Evolutionary conservation across 192 early-diverging fungal genomes (phyloP), one percentile per base, ranked within the genome.

Genomic region (Coemansia sp.): DNA sequence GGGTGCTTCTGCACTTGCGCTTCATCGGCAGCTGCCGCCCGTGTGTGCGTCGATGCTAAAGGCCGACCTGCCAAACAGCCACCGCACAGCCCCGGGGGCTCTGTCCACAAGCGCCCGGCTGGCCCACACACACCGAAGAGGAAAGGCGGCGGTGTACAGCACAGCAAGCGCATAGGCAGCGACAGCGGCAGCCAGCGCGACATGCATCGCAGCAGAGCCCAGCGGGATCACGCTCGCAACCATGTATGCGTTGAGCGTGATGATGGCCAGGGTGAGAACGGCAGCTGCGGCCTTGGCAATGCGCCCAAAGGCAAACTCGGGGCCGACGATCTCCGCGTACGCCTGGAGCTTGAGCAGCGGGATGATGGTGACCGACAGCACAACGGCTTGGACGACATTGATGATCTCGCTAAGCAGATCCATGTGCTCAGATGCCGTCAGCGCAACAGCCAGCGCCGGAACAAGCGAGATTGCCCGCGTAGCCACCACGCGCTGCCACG

Each of bases 341-440:
- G 81, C 71, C 41, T 83, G 89, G 14, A 91, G 72, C 68, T 89
- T 89, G 33, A 91, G 75, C 39, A 91, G 77, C 23, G 89, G 89
- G 48, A 91, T 84, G 10, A 91, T 76, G 0, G 89, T 87, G 14
- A 86, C 85, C 12, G 89, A 88, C 58, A 91, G 79, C 63, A 88
- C 88, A 1, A 91, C 67, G 16, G 88, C 87, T 71, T 91, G 89
- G 12, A 91, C 64, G 23, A 91, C 89, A 66, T 91, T 91, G 65
- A 91, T 75, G 9, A 91, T 79, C 68, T 91, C 89, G 46, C 89
- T 89, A 66, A 91, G 79, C 26, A 88, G 81, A 68, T 91, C 89
- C 67, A 91, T 87, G 57, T 84, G 77, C 24, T 76, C 72, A 1
- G 85, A 69, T 21, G 89, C 89, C 1, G 84, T 63, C 16, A 89